Evolutionary conservation across 768 basidiomycete species (phyloP).

Genomic region (Tylopilus plumbeoviolaceoides): DNA sequence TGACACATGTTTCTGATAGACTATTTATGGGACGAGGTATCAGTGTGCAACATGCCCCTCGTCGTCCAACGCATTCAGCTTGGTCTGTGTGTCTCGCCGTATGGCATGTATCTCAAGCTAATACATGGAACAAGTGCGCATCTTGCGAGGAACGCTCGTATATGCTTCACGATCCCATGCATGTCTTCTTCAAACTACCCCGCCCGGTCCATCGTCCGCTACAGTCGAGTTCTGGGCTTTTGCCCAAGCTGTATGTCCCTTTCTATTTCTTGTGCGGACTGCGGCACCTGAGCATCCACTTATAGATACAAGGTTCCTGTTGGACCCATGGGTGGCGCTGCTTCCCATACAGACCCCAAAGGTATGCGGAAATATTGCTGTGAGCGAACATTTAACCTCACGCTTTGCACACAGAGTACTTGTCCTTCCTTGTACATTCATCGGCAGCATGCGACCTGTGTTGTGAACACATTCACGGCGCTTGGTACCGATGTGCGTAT

Average conservation of each 20-base stretch:
- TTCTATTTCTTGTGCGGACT: neutral
- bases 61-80: conserved; percentile 59
- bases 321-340: conserved; percentile 45
- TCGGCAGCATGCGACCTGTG: conserved; percentile 85
- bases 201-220: conserved; percentile 68
- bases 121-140: conserved; percentile 53
- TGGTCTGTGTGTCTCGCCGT: conserved; percentile 43
- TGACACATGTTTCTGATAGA: conserved; percentile 34
- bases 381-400: neutral
- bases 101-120: neutral
- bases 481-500: conserved; percentile 89
- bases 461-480: conserved; percentile 74
- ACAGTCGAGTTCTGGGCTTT: conserved; percentile 50
- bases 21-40: conserved; percentile 74
- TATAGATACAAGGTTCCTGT: conserved; percentile 61
- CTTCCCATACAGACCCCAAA: conserved; percentile 46
- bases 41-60: conserved; percentile 92
- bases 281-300: conserved; percentile 7
- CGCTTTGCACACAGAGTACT: conserved; percentile 47
- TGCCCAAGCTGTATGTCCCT: conserved; percentile 60
- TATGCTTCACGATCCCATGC: conserved; percentile 74
- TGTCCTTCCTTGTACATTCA: conserved; percentile 54
- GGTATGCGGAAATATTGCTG: conserved; percentile 35
- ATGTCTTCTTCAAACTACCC: conserved; percentile 85
- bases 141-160: conserved; percentile 79